These are phyloP conservation scores for Colletotrichum acutatum DNA, from an alignment of 2,329 filamentous ascomycete species.

Conservation along the genomic window DNA sequence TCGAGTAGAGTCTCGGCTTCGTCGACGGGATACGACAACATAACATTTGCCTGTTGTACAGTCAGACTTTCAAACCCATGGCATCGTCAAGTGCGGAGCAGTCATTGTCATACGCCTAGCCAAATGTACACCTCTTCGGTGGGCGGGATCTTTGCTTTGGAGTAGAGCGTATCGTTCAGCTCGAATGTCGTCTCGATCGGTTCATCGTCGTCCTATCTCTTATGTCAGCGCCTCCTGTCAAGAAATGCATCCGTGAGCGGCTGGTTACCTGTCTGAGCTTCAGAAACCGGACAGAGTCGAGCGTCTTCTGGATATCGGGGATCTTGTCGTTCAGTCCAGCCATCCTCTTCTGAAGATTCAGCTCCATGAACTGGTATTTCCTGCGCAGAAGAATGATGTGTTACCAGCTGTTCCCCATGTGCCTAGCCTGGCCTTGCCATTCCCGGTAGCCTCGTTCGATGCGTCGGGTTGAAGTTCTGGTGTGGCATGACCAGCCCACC, in stretches of 20 bases:
- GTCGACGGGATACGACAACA: slow-evolving; percentile 92
- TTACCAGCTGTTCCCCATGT: slow-evolving; percentile 22
- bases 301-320: slow-evolving; percentile 94
- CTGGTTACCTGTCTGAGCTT: slow-evolving; percentile 74
- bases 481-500: background rate
- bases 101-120: slow-evolving; percentile 79
- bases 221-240: slow-evolving; percentile 6
- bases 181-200: slow-evolving; percentile 94
- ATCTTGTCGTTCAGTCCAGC: slow-evolving; percentile 91
- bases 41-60: slow-evolving; percentile 82
- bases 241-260: background rate
- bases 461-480: background rate
- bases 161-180: slow-evolving; percentile 94
- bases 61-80: slow-evolving; percentile 38
- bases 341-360: slow-evolving; percentile 87
- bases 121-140: slow-evolving; percentile 96
- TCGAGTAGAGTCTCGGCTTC: slow-evolving; percentile 85
- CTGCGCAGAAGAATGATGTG: slow-evolving; percentile 57
- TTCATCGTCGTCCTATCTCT: slow-evolving; percentile 62
- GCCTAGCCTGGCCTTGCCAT: background rate
- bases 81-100: background rate
- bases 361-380: slow-evolving; percentile 99
- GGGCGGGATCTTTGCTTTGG: slow-evolving; percentile 83
- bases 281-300: slow-evolving; percentile 90
- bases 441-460: background rate